Conservation (phyloP, 106 monocot genomes). For the Dendrobium catenatum region DNA sequence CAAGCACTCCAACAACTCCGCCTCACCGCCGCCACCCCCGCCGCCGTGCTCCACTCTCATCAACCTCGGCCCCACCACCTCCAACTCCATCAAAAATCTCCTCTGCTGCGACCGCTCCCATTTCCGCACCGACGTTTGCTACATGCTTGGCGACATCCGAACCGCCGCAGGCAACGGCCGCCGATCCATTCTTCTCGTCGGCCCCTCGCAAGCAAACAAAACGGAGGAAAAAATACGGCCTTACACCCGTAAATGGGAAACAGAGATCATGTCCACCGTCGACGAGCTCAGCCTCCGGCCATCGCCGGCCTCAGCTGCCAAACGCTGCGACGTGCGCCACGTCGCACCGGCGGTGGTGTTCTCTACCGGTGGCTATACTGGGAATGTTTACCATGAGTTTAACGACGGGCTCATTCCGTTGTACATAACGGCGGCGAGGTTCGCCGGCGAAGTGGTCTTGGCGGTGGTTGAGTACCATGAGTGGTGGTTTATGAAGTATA, state of each 20-base stretch:
- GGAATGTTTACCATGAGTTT: conserved; percentile 75
- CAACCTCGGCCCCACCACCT: neutral
- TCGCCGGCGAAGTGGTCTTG: conserved; percentile 59
- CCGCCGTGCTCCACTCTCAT: neutral
- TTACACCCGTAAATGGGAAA: conserved; percentile 66
- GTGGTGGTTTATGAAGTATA: conserved; percentile 67
- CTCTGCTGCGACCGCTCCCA: conserved; percentile 47
- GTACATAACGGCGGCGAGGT: conserved; percentile 60
- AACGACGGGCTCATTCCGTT: conserved; percentile 81
- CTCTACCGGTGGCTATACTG: conserved; percentile 94
- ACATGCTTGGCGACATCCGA: conserved; percentile 41
- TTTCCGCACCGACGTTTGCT: conserved; percentile 43
- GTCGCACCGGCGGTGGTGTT: conserved; percentile 68
- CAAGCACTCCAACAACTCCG: neutral
- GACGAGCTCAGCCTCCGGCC: conserved; percentile 32
- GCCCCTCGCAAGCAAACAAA: conserved; percentile 1
- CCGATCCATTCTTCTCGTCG: too few relatives aligned
- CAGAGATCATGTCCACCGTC: conserved; percentile 34
- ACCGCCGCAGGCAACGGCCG: neutral
- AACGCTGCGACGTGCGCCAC: conserved; percentile 52
- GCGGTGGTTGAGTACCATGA: conserved; percentile 62
- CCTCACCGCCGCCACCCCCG: neutral
- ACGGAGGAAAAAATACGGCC: conserved; percentile 38
- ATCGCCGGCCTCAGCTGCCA: neutral
- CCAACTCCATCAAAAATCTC: conserved; percentile 2